These are phyloP conservation scores for Metarhizium sp. DNA, from an alignment of 2,329 filamentous ascomycete species.

Conservation along the genomic window DNA sequence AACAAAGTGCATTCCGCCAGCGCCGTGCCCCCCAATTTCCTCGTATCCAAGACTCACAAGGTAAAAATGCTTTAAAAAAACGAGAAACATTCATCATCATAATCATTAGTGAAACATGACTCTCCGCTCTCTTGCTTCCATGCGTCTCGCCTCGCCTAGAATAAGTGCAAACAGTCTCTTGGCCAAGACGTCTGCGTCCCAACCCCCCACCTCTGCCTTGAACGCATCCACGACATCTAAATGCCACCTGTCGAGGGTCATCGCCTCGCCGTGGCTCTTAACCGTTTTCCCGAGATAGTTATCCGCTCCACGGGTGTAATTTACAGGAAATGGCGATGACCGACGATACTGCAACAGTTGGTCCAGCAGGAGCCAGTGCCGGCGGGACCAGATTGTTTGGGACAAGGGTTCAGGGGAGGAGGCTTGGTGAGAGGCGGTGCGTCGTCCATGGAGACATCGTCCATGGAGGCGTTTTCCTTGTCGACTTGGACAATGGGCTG, in stretches of 20 bases:
- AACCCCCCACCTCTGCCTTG: conserved; percentile 34
- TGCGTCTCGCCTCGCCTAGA: conserved; percentile 35
- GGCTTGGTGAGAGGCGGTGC: conserved; percentile 12
- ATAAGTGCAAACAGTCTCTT: conserved; percentile 45
- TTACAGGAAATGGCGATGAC: conserved; percentile 24
- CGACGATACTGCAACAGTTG: conserved; percentile 40
- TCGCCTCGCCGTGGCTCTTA: conserved; percentile 32
- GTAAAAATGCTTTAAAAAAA: conserved; percentile 5
- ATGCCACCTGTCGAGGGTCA: conserved; percentile 46
- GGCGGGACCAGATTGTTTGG: conserved; percentile 35
- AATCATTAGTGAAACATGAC: conserved; percentile 23
- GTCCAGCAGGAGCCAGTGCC: conserved; percentile 46
- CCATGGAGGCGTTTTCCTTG: conserved; percentile 23
- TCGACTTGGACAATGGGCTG: conserved; percentile 10
- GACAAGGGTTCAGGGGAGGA: conserved; percentile 22
- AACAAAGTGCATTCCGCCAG: conserved; percentile 3
- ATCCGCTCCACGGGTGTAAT: conserved; percentile 19
- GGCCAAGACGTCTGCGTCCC: conserved; percentile 38
- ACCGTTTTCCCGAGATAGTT: conserved; percentile 40
- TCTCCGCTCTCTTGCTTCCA: conserved; percentile 7
- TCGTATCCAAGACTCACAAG: background rate
- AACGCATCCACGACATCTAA: conserved; percentile 49
- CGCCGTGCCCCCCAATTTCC: background rate
- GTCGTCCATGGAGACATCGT: conserved; percentile 18
- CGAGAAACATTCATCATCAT: background rate